phyloP scores from a whole-genome alignment of 352 stramenopile genomes.

The Phytophthora pisi region DNA sequence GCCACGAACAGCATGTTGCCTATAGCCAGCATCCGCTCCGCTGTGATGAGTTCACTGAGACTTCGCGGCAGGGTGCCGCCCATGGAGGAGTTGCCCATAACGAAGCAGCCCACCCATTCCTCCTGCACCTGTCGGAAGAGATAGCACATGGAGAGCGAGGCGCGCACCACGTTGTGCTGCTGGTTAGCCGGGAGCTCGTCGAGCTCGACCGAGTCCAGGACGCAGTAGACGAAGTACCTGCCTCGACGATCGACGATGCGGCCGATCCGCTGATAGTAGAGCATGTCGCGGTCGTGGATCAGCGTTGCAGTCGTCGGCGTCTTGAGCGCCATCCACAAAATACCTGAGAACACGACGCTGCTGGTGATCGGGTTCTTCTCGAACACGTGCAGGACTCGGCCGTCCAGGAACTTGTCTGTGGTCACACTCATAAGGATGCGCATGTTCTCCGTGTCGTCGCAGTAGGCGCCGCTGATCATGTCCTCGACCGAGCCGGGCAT shows the following conservation, averaged over 20 bases:
- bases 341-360: constrained; percentile 62
- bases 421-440: constrained; percentile 49
- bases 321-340: constrained; percentile 73
- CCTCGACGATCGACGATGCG: constrained; percentile 61
- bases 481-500: constrained; percentile 65
- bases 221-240: constrained; percentile 65
- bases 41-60: constrained; percentile 53
- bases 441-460: constrained; percentile 62
- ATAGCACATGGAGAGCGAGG: constrained; percentile 62
- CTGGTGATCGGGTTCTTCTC: constrained; percentile 48
- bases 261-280: constrained; percentile 65
- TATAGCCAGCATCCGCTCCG: constrained; percentile 47
- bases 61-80: constrained; percentile 43
- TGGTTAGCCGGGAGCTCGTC: constrained; percentile 53
- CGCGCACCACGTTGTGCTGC: constrained; percentile 40
- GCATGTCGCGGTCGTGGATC: constrained; percentile 60
- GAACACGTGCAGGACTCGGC: constrained; percentile 63
- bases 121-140: constrained; percentile 62
- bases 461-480: constrained; percentile 54
- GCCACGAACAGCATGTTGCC: constrained; percentile 48
- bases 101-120: constrained; percentile 61
- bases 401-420: constrained; percentile 58
- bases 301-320: constrained; percentile 35
- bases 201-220: constrained; percentile 66
- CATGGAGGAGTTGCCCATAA: constrained; percentile 53